phyloP scores from a whole-genome alignment of 306 rosid species.

The Prunus armeniaca region DNA sequence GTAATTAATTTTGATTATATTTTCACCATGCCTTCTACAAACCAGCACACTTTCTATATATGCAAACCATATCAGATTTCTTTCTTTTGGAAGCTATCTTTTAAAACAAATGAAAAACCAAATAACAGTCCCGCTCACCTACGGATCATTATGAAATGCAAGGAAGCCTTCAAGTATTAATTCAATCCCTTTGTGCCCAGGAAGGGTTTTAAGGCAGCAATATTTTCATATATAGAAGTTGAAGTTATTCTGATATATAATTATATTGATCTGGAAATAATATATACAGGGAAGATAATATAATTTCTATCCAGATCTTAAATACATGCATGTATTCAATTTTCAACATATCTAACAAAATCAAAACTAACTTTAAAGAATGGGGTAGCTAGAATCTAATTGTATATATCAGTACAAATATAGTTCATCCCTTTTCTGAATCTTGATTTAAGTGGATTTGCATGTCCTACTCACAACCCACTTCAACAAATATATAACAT shows the following conservation, averaged over 20 bases:
- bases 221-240: not conserved
- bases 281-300: not conserved
- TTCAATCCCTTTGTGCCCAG: too few species aligned
- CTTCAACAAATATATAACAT: constrained; percentile 2
- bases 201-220: not conserved
- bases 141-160: not conserved
- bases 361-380: not conserved
- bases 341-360: not conserved
- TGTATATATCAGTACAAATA: not conserved
- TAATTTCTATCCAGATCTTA: too few species aligned
- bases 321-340: not conserved
- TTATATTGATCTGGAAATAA: not conserved
- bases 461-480: constrained; percentile 5
- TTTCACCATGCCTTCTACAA: constrained; percentile 11
- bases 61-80: not conserved
- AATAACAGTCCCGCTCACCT: not conserved
- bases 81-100: not conserved
- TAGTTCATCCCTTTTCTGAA: not conserved
- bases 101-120: not conserved
- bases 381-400: not conserved
- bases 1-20: not conserved
- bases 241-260: not conserved
- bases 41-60: not conserved
- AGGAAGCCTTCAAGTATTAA: not conserved
- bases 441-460: not conserved